A percentile compares a stretch with the other conserved stretches of the same genome.
Conservation (phyloP, 805 yeast genomes). For the Hagleromyces aurorensis region DNA sequence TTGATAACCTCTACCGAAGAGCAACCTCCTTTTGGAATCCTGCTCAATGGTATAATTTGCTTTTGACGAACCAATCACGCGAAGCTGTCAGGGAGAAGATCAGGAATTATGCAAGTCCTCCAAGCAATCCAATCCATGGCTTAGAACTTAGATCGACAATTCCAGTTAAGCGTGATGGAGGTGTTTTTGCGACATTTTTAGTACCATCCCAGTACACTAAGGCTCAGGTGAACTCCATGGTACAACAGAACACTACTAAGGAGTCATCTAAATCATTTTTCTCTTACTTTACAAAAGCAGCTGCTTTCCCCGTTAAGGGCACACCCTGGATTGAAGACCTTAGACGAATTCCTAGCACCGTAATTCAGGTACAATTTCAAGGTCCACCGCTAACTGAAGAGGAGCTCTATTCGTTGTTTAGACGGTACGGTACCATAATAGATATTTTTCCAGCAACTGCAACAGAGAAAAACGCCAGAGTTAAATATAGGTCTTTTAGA, state of each 20-base stretch:
- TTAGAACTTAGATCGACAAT: constrained; percentile 50
- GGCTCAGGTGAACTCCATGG: constrained; percentile 44
- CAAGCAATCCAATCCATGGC: constrained; percentile 31
- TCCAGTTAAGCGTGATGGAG: constrained; percentile 80
- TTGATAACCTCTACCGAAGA: constrained; percentile 47
- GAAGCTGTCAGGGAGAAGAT: constrained; percentile 37
- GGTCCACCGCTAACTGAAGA: constrained; percentile 76
- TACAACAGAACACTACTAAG: constrained; percentile 40
- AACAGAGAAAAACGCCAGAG: constrained; percentile 41
- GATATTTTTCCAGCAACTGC: constrained; percentile 58
- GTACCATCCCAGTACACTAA: constrained; percentile 46
- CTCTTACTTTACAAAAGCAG: constrained; percentile 42
- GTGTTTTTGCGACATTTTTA: constrained; percentile 76
- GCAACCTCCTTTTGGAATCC: constrained; percentile 40
- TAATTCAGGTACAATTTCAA: constrained; percentile 59
- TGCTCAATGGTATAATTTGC: constrained; percentile 36
- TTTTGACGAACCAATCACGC: constrained; percentile 31
- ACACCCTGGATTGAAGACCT: constrained; percentile 95
- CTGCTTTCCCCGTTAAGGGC: constrained; percentile 74
- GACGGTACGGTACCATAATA: constrained; percentile 78
- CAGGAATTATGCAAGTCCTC: constrained; percentile 34
- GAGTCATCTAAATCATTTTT: constrained; percentile 33
- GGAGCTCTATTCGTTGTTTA: constrained; percentile 65
- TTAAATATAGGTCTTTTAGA: constrained; percentile 48
- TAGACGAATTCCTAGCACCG: constrained; percentile 61